These are phyloP conservation scores for Tympanopsis confertula DNA, from an alignment of 2,329 filamentous ascomycete genomes.

Conservation along the genomic window DNA sequence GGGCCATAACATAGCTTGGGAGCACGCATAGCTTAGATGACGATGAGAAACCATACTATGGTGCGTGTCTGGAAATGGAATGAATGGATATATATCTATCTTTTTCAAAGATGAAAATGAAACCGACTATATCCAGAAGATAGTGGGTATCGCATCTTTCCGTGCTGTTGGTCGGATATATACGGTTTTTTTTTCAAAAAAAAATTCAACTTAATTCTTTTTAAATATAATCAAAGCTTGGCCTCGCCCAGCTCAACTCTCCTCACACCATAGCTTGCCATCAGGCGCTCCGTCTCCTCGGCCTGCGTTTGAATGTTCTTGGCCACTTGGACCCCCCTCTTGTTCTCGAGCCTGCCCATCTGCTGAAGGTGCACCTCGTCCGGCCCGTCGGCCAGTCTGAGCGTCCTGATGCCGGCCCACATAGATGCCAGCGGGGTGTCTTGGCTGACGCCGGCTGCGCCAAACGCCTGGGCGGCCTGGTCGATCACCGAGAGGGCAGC, in stretches of 20 bases:
- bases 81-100: no score
- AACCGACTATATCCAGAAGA: no score
- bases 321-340: conserved; percentile 47
- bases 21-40: no score
- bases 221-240: conserved; percentile 25
- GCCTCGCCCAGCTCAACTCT: conserved; percentile 34
- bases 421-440: conserved; percentile 82
- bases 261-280: conserved; percentile 42
- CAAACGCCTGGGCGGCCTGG: conserved; percentile 84
- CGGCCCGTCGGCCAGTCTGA: conserved; percentile 82
- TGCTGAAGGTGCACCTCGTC: conserved; percentile 89
- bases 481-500: conserved; percentile 81
- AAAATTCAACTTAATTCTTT: conserved; percentile 2
- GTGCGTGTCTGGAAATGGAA: no score
- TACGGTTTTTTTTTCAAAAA: no score
- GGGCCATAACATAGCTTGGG: no score
- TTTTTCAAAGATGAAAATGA: no score
- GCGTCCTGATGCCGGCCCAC: conserved; percentile 71
- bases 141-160: no score
- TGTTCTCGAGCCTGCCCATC: conserved; percentile 74
- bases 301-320: conserved; percentile 53
- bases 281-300: conserved; percentile 51
- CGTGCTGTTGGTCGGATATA: no score
- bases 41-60: no score
- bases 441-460: conserved; percentile 81